Conservation (phyloP, 169 alveolate species). For the Toxoplasma gondii region DNA sequence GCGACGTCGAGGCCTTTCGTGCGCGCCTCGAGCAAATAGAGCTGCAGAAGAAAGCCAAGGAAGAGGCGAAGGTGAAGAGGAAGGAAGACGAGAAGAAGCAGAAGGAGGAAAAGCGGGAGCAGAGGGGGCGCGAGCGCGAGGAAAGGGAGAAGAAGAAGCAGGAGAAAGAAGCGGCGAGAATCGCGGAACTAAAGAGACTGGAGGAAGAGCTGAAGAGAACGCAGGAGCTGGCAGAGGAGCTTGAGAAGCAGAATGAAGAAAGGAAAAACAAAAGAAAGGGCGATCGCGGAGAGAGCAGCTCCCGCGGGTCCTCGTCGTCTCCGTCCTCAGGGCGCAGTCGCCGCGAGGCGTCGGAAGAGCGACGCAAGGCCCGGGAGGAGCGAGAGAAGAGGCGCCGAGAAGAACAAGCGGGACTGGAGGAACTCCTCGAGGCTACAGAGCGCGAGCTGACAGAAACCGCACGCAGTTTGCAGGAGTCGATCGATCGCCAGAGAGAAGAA, state of each 20-base stretch:
- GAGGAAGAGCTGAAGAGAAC: not conserved
- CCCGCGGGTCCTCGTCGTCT: not conserved
- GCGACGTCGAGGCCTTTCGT: not conserved
- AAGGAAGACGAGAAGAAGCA: conserved; percentile 19
- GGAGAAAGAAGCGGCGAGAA: not conserved
- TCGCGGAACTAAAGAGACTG: not conserved
- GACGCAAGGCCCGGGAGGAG: conserved; percentile 28
- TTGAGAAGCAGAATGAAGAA: conserved; percentile 7
- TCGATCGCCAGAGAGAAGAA: not conserved
- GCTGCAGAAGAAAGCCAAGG: not conserved
- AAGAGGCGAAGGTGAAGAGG: conserved; percentile 3
- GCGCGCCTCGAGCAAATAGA: not conserved
- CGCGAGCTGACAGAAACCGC: conserved; percentile 17
- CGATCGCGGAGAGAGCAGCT: not conserved
- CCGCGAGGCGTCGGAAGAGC: not conserved
- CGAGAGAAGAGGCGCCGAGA: conserved; percentile 12
- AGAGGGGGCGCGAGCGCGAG: not conserved
- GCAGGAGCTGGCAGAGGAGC: not conserved
- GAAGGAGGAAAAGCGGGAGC: not conserved
- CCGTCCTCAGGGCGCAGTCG: not conserved
- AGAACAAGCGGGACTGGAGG: not conserved
- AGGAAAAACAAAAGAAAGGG: not conserved
- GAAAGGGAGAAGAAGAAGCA: not conserved
- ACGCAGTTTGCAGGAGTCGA: not conserved
- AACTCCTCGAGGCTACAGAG: not conserved